Conservation (phyloP, 1,284 basidiomycete species). For the Microbotryum intermedium region DNA sequence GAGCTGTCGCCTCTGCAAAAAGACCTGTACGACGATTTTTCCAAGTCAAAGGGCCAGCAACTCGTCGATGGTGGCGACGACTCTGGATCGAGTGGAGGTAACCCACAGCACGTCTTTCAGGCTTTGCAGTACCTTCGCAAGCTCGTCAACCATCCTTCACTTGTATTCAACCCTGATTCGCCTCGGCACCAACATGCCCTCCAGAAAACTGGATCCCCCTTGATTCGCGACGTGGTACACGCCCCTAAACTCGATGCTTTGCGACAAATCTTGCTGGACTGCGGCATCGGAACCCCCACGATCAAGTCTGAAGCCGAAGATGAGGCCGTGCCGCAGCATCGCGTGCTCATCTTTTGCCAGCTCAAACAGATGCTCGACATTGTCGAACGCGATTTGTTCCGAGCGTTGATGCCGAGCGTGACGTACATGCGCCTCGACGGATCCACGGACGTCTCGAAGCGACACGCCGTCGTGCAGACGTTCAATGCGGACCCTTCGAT, state of each 20-base stretch:
- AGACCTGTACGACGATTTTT: conserved; percentile 85
- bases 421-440: conserved; percentile 98
- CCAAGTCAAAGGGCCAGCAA: conserved; percentile 53
- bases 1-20: conserved; percentile 92
- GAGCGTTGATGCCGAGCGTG: conserved; percentile 81
- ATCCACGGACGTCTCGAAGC: conserved; percentile 74
- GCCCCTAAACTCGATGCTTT: conserved; percentile 91
- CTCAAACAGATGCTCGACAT: conserved; percentile 99
- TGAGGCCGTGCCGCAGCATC: conserved; percentile 58
- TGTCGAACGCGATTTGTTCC: conserved; percentile 90
- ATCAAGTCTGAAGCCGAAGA: conserved; percentile 31
- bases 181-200: conserved; percentile 56
- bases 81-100: conserved; percentile 36
- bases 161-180: conserved; percentile 66
- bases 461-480: conserved; percentile 91
- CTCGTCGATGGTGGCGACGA: conserved; percentile 47
- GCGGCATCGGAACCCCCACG: conserved; percentile 72
- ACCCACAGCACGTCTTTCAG: conserved; percentile 85
- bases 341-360: conserved; percentile 97
- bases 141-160: conserved; percentile 91
- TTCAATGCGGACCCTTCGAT: conserved; percentile 98
- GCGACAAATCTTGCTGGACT: conserved; percentile 82
- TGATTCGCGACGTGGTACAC: conserved; percentile 66
- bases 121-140: conserved; percentile 94
- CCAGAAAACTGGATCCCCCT: conserved; percentile 39